phyloP scores from a whole-genome alignment of 1,139 yeast genomes.

The Nematodospora anomalae region DNA sequence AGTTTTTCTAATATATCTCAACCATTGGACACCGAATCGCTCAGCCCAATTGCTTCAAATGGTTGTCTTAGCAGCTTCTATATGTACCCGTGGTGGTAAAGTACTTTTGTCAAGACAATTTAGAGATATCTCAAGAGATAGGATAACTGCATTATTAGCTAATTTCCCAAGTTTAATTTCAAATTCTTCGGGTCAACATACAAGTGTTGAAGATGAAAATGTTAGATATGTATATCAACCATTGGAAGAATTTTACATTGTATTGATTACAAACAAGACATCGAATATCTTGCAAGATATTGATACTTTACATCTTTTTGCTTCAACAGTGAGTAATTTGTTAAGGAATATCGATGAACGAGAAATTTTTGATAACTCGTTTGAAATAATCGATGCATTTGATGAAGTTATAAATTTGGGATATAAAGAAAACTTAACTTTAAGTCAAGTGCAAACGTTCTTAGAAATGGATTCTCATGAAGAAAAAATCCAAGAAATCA shows the following conservation, averaged over 20 bases:
- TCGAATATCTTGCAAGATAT: slow-evolving; percentile 94
- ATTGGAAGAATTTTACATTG: slow-evolving; percentile 89
- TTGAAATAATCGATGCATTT: slow-evolving; percentile 87
- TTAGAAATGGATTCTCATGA: slow-evolving; percentile 98
- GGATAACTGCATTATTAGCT: slow-evolving; percentile 83
- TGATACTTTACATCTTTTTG: slow-evolving; percentile 83
- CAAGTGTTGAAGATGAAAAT: slow-evolving; percentile 90
- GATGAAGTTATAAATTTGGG: slow-evolving; percentile 93
- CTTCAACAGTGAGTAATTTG: slow-evolving; percentile 76
- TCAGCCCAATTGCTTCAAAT: slow-evolving; percentile 13
- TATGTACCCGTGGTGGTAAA: slow-evolving; percentile 93
- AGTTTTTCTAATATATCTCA: not conserved
- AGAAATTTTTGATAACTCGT: slow-evolving; percentile 81
- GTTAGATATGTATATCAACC: slow-evolving; percentile 96
- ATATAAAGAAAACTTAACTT: slow-evolving; percentile 81
- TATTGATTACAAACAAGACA: slow-evolving; percentile 85
- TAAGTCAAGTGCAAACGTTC: slow-evolving; percentile 83
- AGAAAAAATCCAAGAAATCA: slow-evolving; percentile 96
- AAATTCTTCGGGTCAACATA: slow-evolving; percentile 76
- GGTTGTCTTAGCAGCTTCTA: slow-evolving; percentile 84
- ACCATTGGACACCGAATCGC: slow-evolving; percentile 1
- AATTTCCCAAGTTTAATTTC: slow-evolving; percentile 82
- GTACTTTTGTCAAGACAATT: slow-evolving; percentile 93
- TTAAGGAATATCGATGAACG: slow-evolving; percentile 76
- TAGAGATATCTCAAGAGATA: slow-evolving; percentile 78